A percentile compares a stretch with the other conserved stretches of the same genome.
These are phyloP conservation scores for Colletotrichum sp. DNA, from an alignment of 2,329 filamentous ascomycete genomes.

Conservation along the genomic window DNA sequence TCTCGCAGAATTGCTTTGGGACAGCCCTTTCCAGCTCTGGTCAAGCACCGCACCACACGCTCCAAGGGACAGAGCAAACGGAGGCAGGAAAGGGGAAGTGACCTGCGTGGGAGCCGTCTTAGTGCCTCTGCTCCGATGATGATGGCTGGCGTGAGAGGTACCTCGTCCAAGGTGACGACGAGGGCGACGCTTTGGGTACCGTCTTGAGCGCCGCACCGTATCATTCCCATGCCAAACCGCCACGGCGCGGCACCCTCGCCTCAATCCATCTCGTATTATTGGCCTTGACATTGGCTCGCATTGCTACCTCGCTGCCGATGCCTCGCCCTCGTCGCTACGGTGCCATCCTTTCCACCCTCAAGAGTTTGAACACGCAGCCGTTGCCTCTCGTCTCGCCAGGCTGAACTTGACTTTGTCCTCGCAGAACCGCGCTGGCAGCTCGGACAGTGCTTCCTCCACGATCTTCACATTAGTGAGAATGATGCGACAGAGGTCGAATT, in stretches of 20 bases:
- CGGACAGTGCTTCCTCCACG: background rate
- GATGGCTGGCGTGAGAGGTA: background rate
- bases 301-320: background rate
- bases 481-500: background rate
- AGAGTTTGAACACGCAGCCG: background rate
- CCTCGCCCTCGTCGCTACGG: background rate
- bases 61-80: background rate
- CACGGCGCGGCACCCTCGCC: slow-evolving; percentile 14
- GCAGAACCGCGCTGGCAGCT: background rate
- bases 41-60: background rate
- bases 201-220: background rate
- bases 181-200: background rate
- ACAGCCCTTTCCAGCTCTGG: background rate
- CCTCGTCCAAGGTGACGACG: background rate
- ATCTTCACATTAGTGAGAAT: background rate
- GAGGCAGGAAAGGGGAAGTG: background rate
- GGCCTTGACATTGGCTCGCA: background rate
- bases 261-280: slow-evolving; percentile 16
- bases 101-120: background rate
- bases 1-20: background rate
- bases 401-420: background rate
- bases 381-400: background rate
- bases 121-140: background rate
- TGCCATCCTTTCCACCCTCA: background rate
- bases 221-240: slow-evolving; percentile 10